These are phyloP conservation scores for Aureobasidium sp. DNA, from an alignment of 2,329 filamentous ascomycete species.

Conservation along the genomic window DNA sequence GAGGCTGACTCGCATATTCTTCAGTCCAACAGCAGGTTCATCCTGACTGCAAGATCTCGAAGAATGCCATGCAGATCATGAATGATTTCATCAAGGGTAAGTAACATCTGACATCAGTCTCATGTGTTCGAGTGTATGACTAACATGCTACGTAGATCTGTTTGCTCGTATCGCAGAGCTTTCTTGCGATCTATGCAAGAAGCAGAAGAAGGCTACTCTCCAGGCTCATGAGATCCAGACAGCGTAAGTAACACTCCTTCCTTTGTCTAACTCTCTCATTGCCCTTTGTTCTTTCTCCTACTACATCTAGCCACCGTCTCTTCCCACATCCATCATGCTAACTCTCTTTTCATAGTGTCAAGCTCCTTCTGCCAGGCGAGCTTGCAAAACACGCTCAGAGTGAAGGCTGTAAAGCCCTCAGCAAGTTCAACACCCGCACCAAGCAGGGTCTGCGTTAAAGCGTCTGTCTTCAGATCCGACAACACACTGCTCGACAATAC, in stretches of 20 bases:
- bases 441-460: neutral
- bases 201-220: neutral
- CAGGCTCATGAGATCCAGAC: neutral
- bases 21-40: neutral
- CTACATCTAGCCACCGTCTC: too few relatives aligned
- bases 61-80: neutral
- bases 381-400: neutral
- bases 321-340: neutral
- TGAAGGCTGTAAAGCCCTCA: neutral
- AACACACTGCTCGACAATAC: neutral
- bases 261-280: too few relatives aligned
- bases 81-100: conserved; percentile 2
- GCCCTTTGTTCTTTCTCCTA: too few relatives aligned
- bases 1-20: neutral
- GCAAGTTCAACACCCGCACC: neutral
- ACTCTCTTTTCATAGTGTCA: neutral
- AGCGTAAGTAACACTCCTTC: neutral
- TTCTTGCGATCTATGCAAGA: neutral
- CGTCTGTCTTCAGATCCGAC: neutral
- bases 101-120: neutral
- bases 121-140: neutral
- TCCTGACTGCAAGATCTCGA: neutral
- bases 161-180: neutral
- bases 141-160: neutral
- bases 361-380: neutral